Evolutionary conservation across 2,329 filamentous ascomycete species (phyloP).

Genomic region (Pseudogymnoascus sp.): DNA sequence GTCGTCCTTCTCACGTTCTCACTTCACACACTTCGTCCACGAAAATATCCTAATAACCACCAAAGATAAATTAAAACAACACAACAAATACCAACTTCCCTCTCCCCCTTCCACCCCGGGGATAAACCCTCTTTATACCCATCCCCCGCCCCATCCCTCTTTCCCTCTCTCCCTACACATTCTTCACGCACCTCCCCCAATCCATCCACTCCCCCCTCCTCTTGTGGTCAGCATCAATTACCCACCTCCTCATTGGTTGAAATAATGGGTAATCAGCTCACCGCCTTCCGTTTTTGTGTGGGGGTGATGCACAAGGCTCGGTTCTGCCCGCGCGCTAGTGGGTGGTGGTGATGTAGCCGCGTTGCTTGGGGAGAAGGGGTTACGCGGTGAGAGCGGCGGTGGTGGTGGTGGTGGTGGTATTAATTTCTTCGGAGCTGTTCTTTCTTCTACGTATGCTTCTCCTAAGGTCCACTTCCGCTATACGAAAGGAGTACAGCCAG

Average conservation of each 20-base stretch:
- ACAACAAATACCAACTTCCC: neutral
- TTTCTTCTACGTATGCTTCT: no score
- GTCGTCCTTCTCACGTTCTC: no score
- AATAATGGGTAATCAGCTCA: slow-evolving; percentile 12
- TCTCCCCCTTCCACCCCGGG: neutral
- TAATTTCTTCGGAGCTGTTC: no score
- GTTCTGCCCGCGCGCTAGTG: neutral
- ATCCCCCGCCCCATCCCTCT: neutral
- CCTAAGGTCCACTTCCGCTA: no score
- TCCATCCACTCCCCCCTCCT: neutral
- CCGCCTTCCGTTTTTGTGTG: neutral
- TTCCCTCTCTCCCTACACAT: neutral
- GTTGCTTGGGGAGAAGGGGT: neutral
- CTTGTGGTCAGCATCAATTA: slow-evolving; percentile 9
- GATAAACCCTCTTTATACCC: neutral
- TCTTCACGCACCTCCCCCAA: neutral
- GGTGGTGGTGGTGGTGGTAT: no score
- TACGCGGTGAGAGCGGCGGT: no score
- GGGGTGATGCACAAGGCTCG: neutral
- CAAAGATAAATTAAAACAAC: neutral
- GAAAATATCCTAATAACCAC: no score
- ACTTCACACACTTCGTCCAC: no score
- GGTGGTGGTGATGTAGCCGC: neutral
- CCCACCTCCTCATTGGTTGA: slow-evolving; percentile 12
- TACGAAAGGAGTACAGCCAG: no score